Evolutionary conservation across 1,139 yeast genomes (phyloP), one percentile per base, ranked within the genome.

Genomic region (Hyphopichia fennica): DNA sequence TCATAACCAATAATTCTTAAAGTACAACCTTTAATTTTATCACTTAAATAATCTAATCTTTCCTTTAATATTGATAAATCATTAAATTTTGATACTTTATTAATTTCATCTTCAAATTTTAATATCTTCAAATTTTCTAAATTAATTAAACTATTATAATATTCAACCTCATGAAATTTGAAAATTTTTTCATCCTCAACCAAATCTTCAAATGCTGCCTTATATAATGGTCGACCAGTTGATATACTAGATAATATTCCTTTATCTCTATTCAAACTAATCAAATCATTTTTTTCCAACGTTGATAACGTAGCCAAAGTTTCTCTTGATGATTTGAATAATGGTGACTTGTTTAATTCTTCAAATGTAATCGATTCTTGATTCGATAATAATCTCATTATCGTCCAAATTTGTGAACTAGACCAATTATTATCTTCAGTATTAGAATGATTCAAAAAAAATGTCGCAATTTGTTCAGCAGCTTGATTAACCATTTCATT

Each of bases 331-430:
- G 81, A 65, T 49, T 84, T 84, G 62, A 90, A 87, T 38, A 87
- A 64, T 13, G 95, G 85, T 39, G 76, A 72, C 41, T 75, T 70
- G 29, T 77, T 69, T 37, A 87, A 65, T 11, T 83, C 82, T 34
- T 72, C 69, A 53, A 72, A 85, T 1, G 65, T 52, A 2, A 86
- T 64, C 3, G 56, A 50, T 1, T 77, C 80, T 0, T 64, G 57
- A 6, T 64, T 58, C 1, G 90, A 77, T 37, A 93, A 70, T 35
- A 75, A 51, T 54, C 86, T 86, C 56, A 93, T 81, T 16, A 93
- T 60, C 19, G 77, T 79, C 99, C 99, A 93, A 0, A 90, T 95
- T 56, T 93, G 97, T 1, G 95, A 87, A 5, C 84, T 70, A 35
- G 79, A 77, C 77, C 95, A 82, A 15, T 79, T 79, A 20, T 67